phyloP scores from a whole-genome alignment of 2,329 filamentous ascomycete genomes.

The Diaporthe citriasiana region DNA sequence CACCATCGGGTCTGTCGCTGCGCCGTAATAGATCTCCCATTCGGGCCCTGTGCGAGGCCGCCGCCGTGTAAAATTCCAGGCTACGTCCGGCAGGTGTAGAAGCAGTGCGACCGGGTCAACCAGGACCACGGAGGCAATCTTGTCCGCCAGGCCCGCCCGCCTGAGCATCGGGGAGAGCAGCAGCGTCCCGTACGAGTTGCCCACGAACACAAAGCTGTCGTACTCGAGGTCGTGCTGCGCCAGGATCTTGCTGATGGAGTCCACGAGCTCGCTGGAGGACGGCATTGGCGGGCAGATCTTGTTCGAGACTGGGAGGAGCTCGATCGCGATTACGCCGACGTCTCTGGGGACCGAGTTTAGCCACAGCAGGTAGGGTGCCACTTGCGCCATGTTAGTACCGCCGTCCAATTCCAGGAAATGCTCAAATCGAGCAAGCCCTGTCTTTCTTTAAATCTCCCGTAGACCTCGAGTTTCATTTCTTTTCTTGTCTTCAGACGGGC shows the following conservation, averaged over 20 bases:
- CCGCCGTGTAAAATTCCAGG: conserved; percentile 77
- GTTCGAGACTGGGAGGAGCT: conserved; percentile 76
- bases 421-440: too few relatives aligned
- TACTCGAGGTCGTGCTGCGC: conserved; percentile 63
- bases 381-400: conserved; percentile 51
- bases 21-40: conserved; percentile 79
- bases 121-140: conserved; percentile 63
- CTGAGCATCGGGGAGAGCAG: conserved; percentile 73
- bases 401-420: not conserved
- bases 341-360: conserved; percentile 59
- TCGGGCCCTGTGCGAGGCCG: conserved; percentile 71
- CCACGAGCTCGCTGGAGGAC: conserved; percentile 64
- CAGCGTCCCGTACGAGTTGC: conserved; percentile 75
- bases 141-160: conserved; percentile 59
- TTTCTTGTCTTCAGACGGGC: too few relatives aligned
- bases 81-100: conserved; percentile 77
- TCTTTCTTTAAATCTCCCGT: too few relatives aligned
- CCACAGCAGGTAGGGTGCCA: conserved; percentile 72
- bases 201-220: conserved; percentile 70
- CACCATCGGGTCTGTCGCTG: conserved; percentile 75
- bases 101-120: conserved; percentile 76
- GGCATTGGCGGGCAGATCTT: conserved; percentile 67
- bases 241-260: conserved; percentile 69
- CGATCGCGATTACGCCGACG: conserved; percentile 75
- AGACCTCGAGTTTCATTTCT: too few relatives aligned